A percentile compares a stretch with the other conserved stretches of the same genome.
Conservation (phyloP, 768 basidiomycete genomes). For the Kwoniella bestiolae region DNA sequence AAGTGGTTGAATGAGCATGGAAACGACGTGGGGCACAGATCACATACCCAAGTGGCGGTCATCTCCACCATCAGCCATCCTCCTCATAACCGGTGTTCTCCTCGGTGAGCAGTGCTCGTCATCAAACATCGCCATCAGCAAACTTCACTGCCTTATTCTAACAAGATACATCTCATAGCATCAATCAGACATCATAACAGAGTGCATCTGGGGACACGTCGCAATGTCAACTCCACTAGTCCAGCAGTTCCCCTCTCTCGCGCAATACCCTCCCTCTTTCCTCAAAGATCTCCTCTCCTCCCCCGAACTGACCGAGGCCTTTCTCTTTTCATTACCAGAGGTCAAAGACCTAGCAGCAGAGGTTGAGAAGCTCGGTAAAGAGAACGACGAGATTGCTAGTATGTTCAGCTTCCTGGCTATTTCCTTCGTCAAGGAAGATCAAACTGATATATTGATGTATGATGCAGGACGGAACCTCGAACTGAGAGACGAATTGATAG, state of each 20-base stretch:
- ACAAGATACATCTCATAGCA: no score
- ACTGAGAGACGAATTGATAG: slow-evolving; percentile 75
- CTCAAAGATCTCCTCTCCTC: slow-evolving; percentile 86
- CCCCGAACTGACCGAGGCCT: slow-evolving; percentile 80
- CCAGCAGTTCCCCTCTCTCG: slow-evolving; percentile 52
- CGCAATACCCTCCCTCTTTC: slow-evolving; percentile 43
- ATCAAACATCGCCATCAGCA: neutral
- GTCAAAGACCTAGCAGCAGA: slow-evolving; percentile 76
- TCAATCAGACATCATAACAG: no score
- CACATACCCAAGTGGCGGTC: neutral
- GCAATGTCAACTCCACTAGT: slow-evolving; percentile 54
- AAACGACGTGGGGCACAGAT: neutral
- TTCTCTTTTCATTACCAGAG: slow-evolving; percentile 75
- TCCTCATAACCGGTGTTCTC: neutral
- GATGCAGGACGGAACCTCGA: slow-evolving; percentile 74
- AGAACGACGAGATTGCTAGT: slow-evolving; percentile 88
- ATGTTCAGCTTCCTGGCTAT: slow-evolving; percentile 51
- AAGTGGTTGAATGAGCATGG: no score
- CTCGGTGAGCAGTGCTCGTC: neutral
- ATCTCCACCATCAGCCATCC: no score
- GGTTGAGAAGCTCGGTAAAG: slow-evolving; percentile 76
- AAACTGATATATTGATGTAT: no score
- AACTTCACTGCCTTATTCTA: no score
- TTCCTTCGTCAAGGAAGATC: neutral
- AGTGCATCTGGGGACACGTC: no score